Percentiles rank a stretch among this genome's conserved stretches.
Evolutionary conservation across 2,329 filamentous ascomycete genomes (phyloP).

Genomic region (Colletotrichum navitas): DNA sequence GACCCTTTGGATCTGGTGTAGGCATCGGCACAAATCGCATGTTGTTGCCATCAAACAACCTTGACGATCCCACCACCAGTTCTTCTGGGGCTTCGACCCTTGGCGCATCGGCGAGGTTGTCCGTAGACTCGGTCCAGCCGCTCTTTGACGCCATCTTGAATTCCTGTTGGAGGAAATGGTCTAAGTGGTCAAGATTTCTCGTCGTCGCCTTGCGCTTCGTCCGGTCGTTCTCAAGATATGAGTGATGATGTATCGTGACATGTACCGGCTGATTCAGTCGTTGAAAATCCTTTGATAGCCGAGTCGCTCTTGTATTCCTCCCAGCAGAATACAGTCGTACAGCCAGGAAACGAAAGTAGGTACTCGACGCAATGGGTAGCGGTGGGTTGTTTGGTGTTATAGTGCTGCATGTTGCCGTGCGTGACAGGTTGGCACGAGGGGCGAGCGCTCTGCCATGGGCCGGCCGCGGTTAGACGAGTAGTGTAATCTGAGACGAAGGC

Average conservation of each 20-base stretch:
- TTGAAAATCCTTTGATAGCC: constrained; percentile 7
- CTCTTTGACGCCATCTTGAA: constrained; percentile 40
- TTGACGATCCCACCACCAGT: constrained; percentile 46
- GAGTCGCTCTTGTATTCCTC: constrained; percentile 35
- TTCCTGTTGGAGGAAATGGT: constrained; percentile 14
- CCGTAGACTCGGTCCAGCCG: constrained; percentile 44
- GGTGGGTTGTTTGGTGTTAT: constrained; percentile 36
- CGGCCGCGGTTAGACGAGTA: constrained; percentile 38
- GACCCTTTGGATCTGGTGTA: constrained; percentile 50
- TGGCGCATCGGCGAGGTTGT: constrained; percentile 42
- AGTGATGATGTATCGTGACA: not conserved
- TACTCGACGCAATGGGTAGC: not conserved
- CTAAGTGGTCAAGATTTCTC: constrained; percentile 14
- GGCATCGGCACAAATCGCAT: constrained; percentile 48
- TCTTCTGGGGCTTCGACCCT: constrained; percentile 43
- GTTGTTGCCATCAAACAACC: constrained; percentile 44
- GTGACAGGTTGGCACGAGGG: constrained; percentile 36
- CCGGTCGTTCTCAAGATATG: not conserved
- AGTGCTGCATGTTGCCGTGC: constrained; percentile 29
- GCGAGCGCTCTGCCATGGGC: constrained; percentile 40
- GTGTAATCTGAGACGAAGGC: constrained; percentile 41
- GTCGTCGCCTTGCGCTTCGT: constrained; percentile 2
- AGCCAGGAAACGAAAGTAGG: not conserved
- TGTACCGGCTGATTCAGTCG: not conserved
- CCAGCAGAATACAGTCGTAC: constrained; percentile 32